Conservation (phyloP, 257 asterid species). For the Orobanche coerulescens region DNA sequence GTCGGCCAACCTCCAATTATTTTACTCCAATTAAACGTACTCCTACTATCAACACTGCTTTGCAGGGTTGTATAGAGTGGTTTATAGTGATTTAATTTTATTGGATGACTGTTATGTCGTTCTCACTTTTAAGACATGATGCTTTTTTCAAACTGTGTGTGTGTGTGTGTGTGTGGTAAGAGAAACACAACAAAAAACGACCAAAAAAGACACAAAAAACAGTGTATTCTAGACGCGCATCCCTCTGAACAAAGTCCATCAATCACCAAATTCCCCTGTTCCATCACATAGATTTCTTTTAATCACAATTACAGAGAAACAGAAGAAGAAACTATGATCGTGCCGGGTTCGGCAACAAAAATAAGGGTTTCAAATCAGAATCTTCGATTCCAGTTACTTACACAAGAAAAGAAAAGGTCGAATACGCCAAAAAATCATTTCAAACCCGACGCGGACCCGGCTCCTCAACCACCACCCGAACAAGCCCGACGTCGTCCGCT, state of each 20-base stretch:
- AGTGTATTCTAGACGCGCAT: neutral
- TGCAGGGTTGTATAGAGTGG: no score
- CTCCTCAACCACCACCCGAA: slow-evolving; percentile 47
- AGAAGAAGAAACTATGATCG: neutral
- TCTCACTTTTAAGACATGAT: no score
- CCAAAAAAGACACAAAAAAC: neutral
- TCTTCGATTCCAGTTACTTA: slow-evolving; percentile 13
- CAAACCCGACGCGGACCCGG: slow-evolving; percentile 29
- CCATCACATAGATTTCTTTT: slow-evolving; percentile 7
- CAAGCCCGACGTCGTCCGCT: slow-evolving; percentile 25
- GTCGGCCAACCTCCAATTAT: no score
- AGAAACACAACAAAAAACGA: no score
- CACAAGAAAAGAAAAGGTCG: neutral
- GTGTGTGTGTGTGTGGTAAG: no score
- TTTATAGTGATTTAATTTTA: no score
- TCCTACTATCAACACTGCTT: no score
- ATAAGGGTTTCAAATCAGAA: slow-evolving; percentile 6
- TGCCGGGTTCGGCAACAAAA: no score
- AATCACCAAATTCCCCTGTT: slow-evolving; percentile 10
- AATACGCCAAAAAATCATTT: no score
- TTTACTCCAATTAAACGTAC: no score
- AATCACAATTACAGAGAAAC: slow-evolving; percentile 3
- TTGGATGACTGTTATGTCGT: no score
- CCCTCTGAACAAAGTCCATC: neutral
- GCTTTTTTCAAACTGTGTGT: no score